These are phyloP conservation scores for Harringtonia aguacate DNA, from an alignment of 2,329 filamentous ascomycete species.

Conservation along the genomic window DNA sequence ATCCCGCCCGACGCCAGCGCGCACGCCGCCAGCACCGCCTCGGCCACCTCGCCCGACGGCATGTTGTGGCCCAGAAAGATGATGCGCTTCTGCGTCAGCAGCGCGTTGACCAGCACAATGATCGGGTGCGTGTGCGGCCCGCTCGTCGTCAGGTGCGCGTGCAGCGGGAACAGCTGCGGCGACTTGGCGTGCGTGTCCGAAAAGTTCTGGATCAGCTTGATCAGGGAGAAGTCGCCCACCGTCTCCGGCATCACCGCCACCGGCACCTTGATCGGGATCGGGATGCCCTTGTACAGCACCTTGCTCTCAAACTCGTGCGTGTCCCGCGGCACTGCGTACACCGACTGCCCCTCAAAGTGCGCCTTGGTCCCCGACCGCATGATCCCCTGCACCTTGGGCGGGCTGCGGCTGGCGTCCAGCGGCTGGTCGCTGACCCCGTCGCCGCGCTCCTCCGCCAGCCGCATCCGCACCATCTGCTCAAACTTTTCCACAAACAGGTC, in stretches of 20 bases:
- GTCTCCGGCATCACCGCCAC: conserved; percentile 90
- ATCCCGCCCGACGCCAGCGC: conserved; percentile 85
- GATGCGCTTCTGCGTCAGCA: conserved; percentile 91
- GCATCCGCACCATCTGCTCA: conserved; percentile 81
- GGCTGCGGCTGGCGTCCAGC: conserved; percentile 36
- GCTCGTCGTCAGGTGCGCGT: conserved; percentile 88
- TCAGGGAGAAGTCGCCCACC: conserved; percentile 92
- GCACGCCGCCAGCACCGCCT: conserved; percentile 96
- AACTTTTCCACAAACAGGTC: conserved; percentile 98
- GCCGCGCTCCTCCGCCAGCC: conserved; percentile 52
- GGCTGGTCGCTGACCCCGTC: conserved; percentile 27
- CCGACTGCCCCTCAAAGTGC: conserved; percentile 49
- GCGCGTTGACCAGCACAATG: conserved; percentile 85
- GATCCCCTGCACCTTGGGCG: conserved; percentile 35
- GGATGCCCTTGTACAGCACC: conserved; percentile 92
- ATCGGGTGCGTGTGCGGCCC: conserved; percentile 87
- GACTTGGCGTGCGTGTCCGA: conserved; percentile 71
- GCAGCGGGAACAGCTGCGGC: conserved; percentile 73
- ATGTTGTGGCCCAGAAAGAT: conserved; percentile 94
- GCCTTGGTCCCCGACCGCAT: conserved; percentile 53
- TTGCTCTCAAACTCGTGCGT: conserved; percentile 97
- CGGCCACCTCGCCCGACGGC: conserved; percentile 89
- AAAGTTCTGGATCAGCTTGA: conserved; percentile 95
- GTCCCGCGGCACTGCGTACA: conserved; percentile 75
- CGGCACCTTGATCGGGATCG: conserved; percentile 92